Evolutionary conservation across 2,329 filamentous ascomycete species (phyloP), one percentile per base, ranked within the genome.

Genomic region (Aspergillus niger): DNA sequence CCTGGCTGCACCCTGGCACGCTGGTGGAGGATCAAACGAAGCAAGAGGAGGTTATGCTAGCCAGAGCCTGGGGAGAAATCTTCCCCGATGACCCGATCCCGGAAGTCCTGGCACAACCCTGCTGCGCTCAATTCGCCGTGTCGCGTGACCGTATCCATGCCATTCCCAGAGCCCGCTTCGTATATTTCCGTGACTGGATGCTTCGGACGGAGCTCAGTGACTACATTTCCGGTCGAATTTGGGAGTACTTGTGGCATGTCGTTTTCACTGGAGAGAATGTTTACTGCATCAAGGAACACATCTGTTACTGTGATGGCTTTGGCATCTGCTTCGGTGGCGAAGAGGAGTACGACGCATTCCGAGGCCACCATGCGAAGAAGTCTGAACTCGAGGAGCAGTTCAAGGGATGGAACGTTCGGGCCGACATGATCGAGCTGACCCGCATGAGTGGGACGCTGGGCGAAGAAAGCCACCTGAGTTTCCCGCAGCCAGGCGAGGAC

Each of bases 191-290:
- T 26, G 82, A 87, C 66, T 89, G 86, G 86, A 73, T 88, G 2
- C 75, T 87, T 28, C 78, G 79, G n/a, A 87, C 85, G 0, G 76
- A 81, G 20, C 69, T 88, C 30, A 77, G 74, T 22, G 85, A 88
- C 67, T 81, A 80, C 44, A 76, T 87, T 20, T 83, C 82, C 11
- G 86, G 86, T 2, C 79, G 86, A 2, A 79, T 88, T 15, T 88
- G 85, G 77, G 86, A 89, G 70, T 88, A 88, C 68, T 73, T 87
- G 1, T 89, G 86, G 86, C 85, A 87, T 61, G 85, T 82, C 60
- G 79, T 88, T 13, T 89, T 88, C 69, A 83, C 84, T 0, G 83
- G 81, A 1, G 62, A 80, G 47, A 67, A 72, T 13, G 72, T 76
- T 26, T 67, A 77, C 47, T 83, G 81, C 59, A 78, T 80, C 3